Base-by-base conservation (phyloP, 116 monocot genomes). In the Phalaenopsis hybrid region DNA sequence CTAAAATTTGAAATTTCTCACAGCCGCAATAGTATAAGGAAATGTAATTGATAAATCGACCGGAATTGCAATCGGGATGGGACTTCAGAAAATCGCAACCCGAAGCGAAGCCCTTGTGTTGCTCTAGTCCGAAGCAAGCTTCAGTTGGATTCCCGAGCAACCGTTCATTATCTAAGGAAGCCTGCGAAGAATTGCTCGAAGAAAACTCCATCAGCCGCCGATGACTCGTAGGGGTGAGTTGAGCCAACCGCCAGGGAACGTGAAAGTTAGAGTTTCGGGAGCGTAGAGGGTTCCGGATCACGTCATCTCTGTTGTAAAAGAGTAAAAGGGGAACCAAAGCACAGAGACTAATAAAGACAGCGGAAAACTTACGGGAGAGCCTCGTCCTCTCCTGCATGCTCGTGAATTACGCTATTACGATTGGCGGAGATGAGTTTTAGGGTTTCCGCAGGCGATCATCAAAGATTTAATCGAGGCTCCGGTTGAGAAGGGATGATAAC, bases 21-120 rank as follows among this genome's bases (percentile, higher is more conserved):
- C 95, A 99, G 17, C 76, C 81, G 49, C 99, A 99, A 86, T 95
- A 99, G 85, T 92, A 94, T 81, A 99, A 95, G 2, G 48, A 44
- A 46, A 99, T 45, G 85, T 99, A 99, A 70, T 99, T 86, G 75
- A 99, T 77, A 86, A 92, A 89, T 1, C 96, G 94, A 10, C 89
- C 94, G 8, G 95, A 90, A 21, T 63, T 84, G 79, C 95, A 95
- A 69, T 90, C 83, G 20, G 75, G 75, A 74, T 95, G 84, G 13
- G 94, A 83, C 75, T 75, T 86, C 20, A 99, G 77, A 84, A 95
- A 99, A 8, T 92, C 96, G 80, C 99, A 99, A 69, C 75, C 79
- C 68, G 57, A 78, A 0, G 84, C 79, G 80, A 87, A 94, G 16
- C 93, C 95, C 31, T 70, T 57, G 78, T 92, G 93, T 18, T 80